Conservation (phyloP, 805 yeast genomes). For the Starmerella roubikii region DNA sequence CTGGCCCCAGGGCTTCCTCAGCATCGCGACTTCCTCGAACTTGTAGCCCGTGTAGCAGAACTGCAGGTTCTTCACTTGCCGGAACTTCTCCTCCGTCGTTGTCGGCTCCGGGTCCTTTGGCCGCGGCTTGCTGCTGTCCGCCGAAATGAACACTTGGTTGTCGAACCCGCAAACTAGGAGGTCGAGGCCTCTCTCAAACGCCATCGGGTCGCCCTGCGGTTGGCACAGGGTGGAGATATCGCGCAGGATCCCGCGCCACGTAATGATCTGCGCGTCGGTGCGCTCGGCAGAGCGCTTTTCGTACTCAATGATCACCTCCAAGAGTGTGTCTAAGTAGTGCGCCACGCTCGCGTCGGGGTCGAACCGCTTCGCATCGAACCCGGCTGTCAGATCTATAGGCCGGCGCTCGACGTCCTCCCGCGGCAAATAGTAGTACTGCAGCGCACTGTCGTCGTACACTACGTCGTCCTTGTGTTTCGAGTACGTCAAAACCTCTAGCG, state of each 20-base stretch:
- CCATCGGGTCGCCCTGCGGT: constrained; percentile 24
- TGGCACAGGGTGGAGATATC: constrained; percentile 57
- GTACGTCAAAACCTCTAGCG: constrained; percentile 63
- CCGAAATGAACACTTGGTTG: constrained; percentile 32
- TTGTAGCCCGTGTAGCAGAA: constrained; percentile 46
- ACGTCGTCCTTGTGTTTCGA: constrained; percentile 40
- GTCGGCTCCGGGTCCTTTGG: constrained; percentile 20
- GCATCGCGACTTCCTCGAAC: constrained; percentile 67
- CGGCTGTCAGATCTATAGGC: constrained; percentile 43
- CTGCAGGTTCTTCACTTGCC: constrained; percentile 48
- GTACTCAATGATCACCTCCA: constrained; percentile 40
- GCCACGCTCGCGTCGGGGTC: constrained; percentile 24
- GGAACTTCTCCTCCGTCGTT: constrained; percentile 64
- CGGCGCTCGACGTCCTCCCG: constrained; percentile 46
- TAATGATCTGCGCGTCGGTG: constrained; percentile 50
- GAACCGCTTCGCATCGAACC: constrained; percentile 46
- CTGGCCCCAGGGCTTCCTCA: constrained; percentile 55
- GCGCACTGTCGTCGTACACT: constrained; percentile 35
- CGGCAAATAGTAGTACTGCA: constrained; percentile 71
- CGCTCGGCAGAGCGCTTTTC: constrained; percentile 40
- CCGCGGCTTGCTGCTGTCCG: constrained; percentile 9
- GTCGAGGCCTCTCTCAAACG: constrained; percentile 37
- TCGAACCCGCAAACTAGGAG: constrained; percentile 58
- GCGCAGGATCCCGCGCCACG: constrained; percentile 79
- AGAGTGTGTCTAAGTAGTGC: constrained; percentile 41